Base-by-base conservation (phyloP, 1,284 basidiomycete species). In the Sparassis latifolia region DNA sequence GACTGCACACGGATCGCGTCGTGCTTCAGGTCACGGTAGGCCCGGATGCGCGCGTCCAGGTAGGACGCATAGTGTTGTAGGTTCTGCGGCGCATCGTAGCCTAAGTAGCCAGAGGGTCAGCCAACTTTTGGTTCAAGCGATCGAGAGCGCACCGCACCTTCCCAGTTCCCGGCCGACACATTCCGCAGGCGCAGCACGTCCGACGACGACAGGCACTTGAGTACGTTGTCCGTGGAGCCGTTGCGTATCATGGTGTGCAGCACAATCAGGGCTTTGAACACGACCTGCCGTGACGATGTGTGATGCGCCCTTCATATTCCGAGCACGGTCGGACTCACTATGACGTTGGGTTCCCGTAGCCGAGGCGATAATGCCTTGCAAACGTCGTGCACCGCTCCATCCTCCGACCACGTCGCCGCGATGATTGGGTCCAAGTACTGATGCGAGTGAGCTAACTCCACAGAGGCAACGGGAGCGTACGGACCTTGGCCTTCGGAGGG, bases 171-270 rank as follows among this genome's bases (percentile, higher is more conserved):
- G 20, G 76, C 68, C 31, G 81, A 80, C 5, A 97, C 86, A 61
- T 91, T 90, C 52, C 82, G 78, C 47, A 97, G 73, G 50, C 84
- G 81, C 42, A 98, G 72, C 10, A 89, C 76, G 59, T 96, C 91
- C 3, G 82, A 78, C 33, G 84, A 79, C 3, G 90, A 86, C 20
- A 97, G 78, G 64, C 92, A 87, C 9, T 80, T 76, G 33, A 98
- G 80, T 5, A 98, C 83, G 60, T 92, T 89, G 71, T 97, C 93
- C 10, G 95, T 94, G 10, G 90, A 80, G 12, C 94, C 95, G 54
- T 92, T 92, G 32, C 95, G 84, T 63, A 99, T 90, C 86, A 99
- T 90, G 33, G 87, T 93, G 67, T 99, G 96, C 27, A 98, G 74
- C 4, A 97, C 91, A 62, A 99, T 86, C 59, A 99, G 76, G 0